Conservation (phyloP, 495 filamentous ascomycete genomes). For the Ramalina intermedia region DNA sequence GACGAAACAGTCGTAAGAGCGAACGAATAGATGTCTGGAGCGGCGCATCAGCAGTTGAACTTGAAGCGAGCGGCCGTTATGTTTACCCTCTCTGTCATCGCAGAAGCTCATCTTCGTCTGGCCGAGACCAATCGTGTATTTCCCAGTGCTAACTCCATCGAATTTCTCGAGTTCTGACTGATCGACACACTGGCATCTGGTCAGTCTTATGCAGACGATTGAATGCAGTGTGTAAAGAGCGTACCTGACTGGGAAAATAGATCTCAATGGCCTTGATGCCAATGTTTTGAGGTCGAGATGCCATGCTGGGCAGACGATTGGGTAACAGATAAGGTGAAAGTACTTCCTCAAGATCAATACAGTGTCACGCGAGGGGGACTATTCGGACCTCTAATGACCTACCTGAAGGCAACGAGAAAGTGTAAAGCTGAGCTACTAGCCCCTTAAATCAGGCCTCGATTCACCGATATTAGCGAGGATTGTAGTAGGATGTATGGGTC, state of each 20-base stretch:
- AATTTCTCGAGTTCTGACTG: conserved; percentile 94
- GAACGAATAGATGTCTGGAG: conserved; percentile 91
- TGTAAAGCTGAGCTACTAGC: too few species aligned
- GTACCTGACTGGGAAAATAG: conserved; percentile 91
- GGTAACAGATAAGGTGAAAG: too few species aligned
- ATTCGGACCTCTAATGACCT: too few species aligned
- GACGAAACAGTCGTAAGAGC: conserved; percentile 78
- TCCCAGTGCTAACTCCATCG: conserved; percentile 86
- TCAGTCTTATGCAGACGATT: too few species aligned
- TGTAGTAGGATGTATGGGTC: too few species aligned
- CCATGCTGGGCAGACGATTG: conserved; percentile 38
- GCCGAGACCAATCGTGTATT: conserved; percentile 98
- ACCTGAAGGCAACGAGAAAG: too few species aligned
- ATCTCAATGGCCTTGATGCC: conserved; percentile 99
- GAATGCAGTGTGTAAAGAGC: conserved; percentile 15
- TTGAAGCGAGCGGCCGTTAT: not conserved
- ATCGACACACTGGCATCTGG: conserved; percentile 66
- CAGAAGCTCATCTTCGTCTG: conserved; percentile 99
- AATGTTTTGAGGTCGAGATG: conserved; percentile 82
- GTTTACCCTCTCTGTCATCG: conserved; percentile 87
- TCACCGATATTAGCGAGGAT: too few species aligned
- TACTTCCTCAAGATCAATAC: too few species aligned
- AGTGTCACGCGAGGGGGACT: too few species aligned
- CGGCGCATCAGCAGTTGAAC: not conserved
- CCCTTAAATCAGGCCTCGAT: too few species aligned